Evolutionary conservation across 1,284 basidiomycete species (phyloP).

Genomic region (Cryptococcus jaspeensis): DNA sequence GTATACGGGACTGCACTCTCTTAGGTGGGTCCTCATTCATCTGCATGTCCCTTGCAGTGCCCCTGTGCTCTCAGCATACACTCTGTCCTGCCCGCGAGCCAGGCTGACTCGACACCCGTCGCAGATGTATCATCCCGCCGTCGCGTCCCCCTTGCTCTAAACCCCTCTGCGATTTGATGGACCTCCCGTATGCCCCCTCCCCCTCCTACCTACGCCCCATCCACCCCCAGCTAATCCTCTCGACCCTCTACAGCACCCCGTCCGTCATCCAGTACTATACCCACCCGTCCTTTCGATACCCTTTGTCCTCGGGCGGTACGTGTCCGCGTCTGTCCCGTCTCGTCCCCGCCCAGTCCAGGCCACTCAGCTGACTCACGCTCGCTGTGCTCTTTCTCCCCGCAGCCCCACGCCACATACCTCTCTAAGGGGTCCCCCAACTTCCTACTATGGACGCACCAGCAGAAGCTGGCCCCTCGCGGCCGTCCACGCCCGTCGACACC

Average conservation of each 20-base stretch:
- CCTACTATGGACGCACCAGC: constrained; percentile 3
- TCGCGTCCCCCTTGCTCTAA: neutral
- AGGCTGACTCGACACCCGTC: neutral
- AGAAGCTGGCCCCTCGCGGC: constrained; percentile 14
- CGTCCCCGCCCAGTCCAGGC: neutral
- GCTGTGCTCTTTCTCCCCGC: neutral
- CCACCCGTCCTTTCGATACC: constrained; percentile 14
- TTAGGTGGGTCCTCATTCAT: too few species aligned
- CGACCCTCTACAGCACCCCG: neutral
- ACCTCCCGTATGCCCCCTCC: neutral
- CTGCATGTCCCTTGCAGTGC: too few species aligned
- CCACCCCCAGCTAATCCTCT: too few species aligned
- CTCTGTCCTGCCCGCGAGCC: too few species aligned
- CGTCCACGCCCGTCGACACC: neutral
- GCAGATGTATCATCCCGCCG: neutral
- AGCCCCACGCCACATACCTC: neutral
- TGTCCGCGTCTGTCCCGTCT: neutral
- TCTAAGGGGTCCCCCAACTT: neutral
- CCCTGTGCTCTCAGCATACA: too few species aligned
- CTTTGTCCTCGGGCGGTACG: constrained; percentile 9
- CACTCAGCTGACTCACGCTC: neutral
- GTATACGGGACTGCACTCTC: too few species aligned
- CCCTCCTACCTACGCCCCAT: neutral
- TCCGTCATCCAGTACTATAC: constrained; percentile 1
- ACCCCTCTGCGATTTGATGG: neutral